Conservation (phyloP, 2,329 filamentous ascomycete species). For the Diaporthe caulivora region DNA sequence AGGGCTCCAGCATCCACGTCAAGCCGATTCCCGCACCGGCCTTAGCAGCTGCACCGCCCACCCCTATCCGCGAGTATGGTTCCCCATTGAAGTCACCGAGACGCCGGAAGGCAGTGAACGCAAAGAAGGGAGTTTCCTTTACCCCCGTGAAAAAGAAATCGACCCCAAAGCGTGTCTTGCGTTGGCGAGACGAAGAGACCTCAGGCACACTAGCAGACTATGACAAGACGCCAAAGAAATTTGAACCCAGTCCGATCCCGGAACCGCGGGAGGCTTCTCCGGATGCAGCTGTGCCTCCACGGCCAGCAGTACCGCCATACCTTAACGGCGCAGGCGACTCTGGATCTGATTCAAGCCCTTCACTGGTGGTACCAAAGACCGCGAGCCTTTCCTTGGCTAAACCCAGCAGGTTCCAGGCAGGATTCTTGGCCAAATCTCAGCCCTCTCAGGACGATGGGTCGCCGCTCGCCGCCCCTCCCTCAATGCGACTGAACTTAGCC, state of each 20-base stretch:
- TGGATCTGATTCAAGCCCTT: conserved; percentile 68
- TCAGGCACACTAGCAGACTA: conserved; percentile 91
- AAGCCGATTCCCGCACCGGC: conserved; percentile 61
- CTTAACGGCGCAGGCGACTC: conserved; percentile 62
- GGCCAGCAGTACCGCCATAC: conserved; percentile 66
- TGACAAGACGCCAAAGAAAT: conserved; percentile 86
- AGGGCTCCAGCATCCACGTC: conserved; percentile 55
- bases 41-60: conserved; percentile 44
- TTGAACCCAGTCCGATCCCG: conserved; percentile 66
- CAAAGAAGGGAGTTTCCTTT: conserved; percentile 80
- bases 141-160: conserved; percentile 84
- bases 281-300: conserved; percentile 59
- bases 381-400: conserved; percentile 59
- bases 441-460: conserved; percentile 67
- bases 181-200: conserved; percentile 90
- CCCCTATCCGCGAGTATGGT: conserved; percentile 41
- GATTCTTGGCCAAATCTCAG: conserved; percentile 78
- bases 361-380: conserved; percentile 66
- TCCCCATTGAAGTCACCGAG: conserved; percentile 84
- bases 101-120: conserved; percentile 75
- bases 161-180: conserved; percentile 79
- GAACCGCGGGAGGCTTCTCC: conserved; percentile 54
- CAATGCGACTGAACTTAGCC: conserved; percentile 68
- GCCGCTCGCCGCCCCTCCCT: conserved; percentile 68
- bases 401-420: conserved; percentile 85